Base-by-base conservation (phyloP, 257 asterid genomes). In the Marsdenia floribunda region DNA sequence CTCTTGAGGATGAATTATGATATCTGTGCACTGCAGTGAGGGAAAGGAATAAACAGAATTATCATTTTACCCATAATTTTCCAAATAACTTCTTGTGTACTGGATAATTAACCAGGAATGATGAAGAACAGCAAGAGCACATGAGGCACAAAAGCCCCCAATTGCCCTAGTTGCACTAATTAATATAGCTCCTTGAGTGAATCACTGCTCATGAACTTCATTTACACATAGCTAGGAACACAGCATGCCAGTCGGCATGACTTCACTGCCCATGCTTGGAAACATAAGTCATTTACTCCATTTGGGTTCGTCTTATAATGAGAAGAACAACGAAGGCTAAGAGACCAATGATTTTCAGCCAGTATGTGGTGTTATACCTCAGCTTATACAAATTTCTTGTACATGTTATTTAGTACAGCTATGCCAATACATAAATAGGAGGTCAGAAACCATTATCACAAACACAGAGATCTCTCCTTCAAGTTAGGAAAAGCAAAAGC, bases 21-120 rank as follows among this genome's bases (percentile, higher is more conserved):
- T 65, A 38, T 68, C 78, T 14, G 70, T 47, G 55, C 75, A 54
- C 81, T 78, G 74, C 64, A 78, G 54, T 21, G 16, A 64, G 12
- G 37, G 29, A 37, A 35, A 69, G 10, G 6, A 59, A 71, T 7
- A 66, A 44, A 60, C 37, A 54, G 71, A 19, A 44, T 57, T 33
- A 21, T 47, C 46, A 5, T 10, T 52, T 21, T 46, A 53, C 19
- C 21, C n/a, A 44, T 24, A 50, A 76, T 49, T 15, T 42, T 61
- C 19, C 2, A n/a, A 35, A 11, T 12, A 22, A 60, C 10, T 3
- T 24, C 5, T 73, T 18, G 16, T 44, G 12, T 11, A 16, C n/a
- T n/a, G 33, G 49, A 15, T 14, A 53, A 21, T 21, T 18, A 18
- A 55, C 29, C 9, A 24, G 38, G 21, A 12, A 29, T 59, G 6